Evolutionary conservation across 768 basidiomycete genomes (phyloP).

Genomic region (Russula lepida): DNA sequence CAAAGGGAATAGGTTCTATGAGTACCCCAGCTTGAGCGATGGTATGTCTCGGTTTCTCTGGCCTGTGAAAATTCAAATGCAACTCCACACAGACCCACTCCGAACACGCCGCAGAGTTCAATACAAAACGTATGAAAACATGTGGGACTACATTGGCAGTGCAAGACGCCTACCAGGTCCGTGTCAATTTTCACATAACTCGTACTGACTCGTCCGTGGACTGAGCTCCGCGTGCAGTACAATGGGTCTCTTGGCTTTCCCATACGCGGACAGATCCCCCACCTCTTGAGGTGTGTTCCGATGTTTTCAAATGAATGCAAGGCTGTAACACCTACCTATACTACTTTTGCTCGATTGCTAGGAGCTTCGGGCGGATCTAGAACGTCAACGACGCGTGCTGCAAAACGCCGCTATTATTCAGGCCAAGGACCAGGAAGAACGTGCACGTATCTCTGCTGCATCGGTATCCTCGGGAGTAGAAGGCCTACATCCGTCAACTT

Average conservation of each 20-base stretch:
- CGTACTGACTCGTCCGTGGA: not conserved
- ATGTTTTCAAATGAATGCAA: not conserved
- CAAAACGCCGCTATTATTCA: slow-evolving; percentile 15
- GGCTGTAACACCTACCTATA: slow-evolving; percentile 7
- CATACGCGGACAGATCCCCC: slow-evolving; percentile 17
- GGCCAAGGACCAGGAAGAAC: slow-evolving; percentile 19
- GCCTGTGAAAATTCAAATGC: not conserved
- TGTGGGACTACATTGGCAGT: slow-evolving; percentile 19
- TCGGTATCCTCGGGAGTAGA: not conserved
- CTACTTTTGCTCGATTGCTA: not conserved
- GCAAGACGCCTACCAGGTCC: slow-evolving; percentile 18
- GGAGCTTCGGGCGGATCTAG: slow-evolving; percentile 18
- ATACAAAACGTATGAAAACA: slow-evolving; percentile 15
- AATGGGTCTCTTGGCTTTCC: slow-evolving; percentile 20
- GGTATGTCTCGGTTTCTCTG: slow-evolving; percentile 4
- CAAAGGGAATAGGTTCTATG: slow-evolving; percentile 19
- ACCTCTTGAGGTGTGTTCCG: slow-evolving; percentile 10
- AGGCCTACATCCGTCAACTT: not conserved
- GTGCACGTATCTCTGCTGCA: not conserved
- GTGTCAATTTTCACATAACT: not conserved
- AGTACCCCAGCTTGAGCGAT: slow-evolving; percentile 14
- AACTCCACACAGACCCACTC: not conserved
- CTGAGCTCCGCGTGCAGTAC: slow-evolving; percentile 8
- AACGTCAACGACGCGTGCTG: slow-evolving; percentile 16
- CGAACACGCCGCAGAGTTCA: slow-evolving; percentile 15